These are phyloP conservation scores for Cryptosporidium ubiquitum DNA, from an alignment of 169 alveolate genomes.

Conservation along the genomic window DNA sequence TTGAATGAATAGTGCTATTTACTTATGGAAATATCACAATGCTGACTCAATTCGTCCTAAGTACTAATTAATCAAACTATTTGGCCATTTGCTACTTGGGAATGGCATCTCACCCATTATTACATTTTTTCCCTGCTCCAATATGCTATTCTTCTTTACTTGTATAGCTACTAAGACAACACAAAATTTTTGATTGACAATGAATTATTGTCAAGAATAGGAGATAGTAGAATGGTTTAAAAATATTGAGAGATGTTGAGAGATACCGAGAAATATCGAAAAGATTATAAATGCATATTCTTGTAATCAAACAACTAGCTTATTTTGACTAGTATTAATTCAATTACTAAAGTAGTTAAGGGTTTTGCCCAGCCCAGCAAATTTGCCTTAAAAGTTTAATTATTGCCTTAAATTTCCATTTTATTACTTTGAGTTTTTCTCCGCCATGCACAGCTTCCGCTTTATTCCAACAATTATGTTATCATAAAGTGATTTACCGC, in stretches of 20 bases:
- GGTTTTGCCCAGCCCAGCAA: neutral
- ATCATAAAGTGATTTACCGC: neutral
- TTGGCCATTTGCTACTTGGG: conserved; percentile 12
- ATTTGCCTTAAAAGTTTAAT: neutral
- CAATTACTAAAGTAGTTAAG: neutral
- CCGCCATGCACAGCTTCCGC: neutral
- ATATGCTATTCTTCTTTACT: neutral
- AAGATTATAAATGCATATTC: neutral
- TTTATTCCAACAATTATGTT: neutral
- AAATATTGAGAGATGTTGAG: neutral
- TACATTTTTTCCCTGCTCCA: neutral
- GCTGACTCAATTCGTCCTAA: neutral
- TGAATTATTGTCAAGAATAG: neutral
- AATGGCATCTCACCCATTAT: neutral
- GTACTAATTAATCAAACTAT: neutral
- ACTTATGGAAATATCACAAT: neutral
- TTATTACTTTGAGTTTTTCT: neutral
- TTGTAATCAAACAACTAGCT: neutral
- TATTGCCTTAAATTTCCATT: neutral
- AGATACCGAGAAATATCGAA: neutral
- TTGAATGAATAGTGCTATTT: conserved; percentile 4
- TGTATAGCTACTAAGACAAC: neutral
- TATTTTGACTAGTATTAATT: neutral
- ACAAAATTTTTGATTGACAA: too few species aligned
- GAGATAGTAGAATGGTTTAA: neutral